Percentiles rank a stretch among this genome's conserved stretches.
Evolutionary conservation across 345 rosid species (phyloP).

Genomic region (Turritis glabra): DNA sequence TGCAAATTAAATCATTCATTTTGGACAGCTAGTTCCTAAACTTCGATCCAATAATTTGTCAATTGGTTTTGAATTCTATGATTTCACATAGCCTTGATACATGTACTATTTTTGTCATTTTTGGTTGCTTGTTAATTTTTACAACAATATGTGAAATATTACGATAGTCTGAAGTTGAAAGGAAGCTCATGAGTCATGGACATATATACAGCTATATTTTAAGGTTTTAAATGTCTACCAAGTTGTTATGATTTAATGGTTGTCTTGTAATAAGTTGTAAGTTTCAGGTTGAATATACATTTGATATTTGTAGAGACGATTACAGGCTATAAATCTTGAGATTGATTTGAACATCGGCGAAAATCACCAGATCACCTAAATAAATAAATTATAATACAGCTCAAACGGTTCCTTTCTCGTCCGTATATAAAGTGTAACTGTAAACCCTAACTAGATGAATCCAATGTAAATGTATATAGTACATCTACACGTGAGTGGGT

Average conservation of each 20-base stretch:
- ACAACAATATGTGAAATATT: not conserved
- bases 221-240: not conserved
- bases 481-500: conserved; percentile 29
- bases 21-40: not conserved
- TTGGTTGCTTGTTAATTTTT: too few relatives aligned
- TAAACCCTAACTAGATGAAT: conserved; percentile 32
- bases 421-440: conserved; percentile 5
- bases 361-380: not conserved
- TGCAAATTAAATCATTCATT: not conserved
- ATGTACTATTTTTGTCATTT: too few relatives aligned
- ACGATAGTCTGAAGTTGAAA: not conserved
- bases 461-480: conserved; percentile 23
- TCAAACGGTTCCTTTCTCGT: conserved; percentile 5
- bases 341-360: not conserved
- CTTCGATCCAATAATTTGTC: too few relatives aligned
- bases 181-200: too few relatives aligned
- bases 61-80: too few relatives aligned
- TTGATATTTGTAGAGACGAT: not conserved
- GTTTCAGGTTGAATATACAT: not conserved
- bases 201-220: too few relatives aligned
- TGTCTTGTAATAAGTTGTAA: not conserved
- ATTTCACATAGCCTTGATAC: too few relatives aligned
- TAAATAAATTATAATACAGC: not conserved
- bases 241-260: not conserved
- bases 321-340: not conserved